Base-by-base conservation (phyloP, 225 moss, liverwort and hornwort genomes). In the Polytrichum commune region DNA sequence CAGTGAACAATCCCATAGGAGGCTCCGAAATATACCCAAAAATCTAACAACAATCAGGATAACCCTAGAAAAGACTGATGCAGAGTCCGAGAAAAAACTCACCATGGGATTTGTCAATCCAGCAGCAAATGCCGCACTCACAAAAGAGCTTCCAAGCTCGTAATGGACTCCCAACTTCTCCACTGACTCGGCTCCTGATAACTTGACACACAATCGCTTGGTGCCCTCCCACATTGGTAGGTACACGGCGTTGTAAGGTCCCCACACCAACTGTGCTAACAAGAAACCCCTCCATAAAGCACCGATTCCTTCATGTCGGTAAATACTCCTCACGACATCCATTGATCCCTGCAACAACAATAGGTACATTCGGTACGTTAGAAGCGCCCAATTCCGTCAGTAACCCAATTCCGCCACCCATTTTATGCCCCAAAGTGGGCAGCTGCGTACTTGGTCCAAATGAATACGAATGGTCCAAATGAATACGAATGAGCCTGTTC, bases 51-150 rank as follows among this genome's bases (percentile, higher is more conserved):
- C 10, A 10, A 13, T 46, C 46, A 16, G 13, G 46, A 46, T 46
- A 46, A 46, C 4, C 20, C 20, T 5, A n/a, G 60, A 61, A 61
- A n/a, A 61, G n/a, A 61, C 22, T 61, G 60, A 61, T 23, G 60
- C 9, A 32, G 19, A 28, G 13, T 8, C 29, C 2, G 3, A 46
- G 24, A 64, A 27, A 13, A 2, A 7, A 77, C 72, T 63, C 75
- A 96, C 95, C 90, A 91, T 90, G 5, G 96, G 96, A 57, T 97
- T 97, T 19, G 96, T 93, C 3, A 91, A 69, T 62, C 89, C 96
- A 62, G 96, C 84, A 4, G 96, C 93, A 62, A 97, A 88, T 27
- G 96, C 84, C n/a, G 96, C 78, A 65, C 94, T 92, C 26, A 87
- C 83, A 72, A 97, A 97, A 8, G 96, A 73, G 69, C 96, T 97